These are phyloP conservation scores for Pestalotiopsis sp. DNA, from an alignment of 2,329 filamentous ascomycete genomes.

Conservation along the genomic window DNA sequence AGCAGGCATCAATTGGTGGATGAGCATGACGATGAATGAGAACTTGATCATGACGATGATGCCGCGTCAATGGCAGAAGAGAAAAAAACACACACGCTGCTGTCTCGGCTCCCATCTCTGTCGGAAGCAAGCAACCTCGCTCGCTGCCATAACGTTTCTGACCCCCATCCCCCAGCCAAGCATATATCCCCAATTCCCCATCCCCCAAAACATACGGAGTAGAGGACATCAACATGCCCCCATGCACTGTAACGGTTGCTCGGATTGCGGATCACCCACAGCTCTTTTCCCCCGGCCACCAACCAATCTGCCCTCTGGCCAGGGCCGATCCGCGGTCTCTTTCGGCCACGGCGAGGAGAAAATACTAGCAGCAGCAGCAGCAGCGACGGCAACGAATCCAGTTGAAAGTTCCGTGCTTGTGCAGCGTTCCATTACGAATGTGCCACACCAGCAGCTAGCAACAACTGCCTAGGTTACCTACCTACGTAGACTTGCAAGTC, in stretches of 20 bases:
- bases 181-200: too few species aligned
- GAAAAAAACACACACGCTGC: neutral
- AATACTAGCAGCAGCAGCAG: neutral
- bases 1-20: too few species aligned
- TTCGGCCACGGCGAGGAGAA: neutral
- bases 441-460: neutral
- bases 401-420: neutral
- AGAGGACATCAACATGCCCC: neutral
- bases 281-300: neutral
- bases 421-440: neutral
- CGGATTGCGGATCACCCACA: neutral
- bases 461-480: neutral
- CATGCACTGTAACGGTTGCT: neutral
- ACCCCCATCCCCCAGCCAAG: neutral
- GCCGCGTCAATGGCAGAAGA: neutral
- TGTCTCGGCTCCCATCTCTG: neutral
- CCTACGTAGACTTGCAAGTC: neutral
- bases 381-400: neutral
- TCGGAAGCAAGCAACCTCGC: neutral
- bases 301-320: neutral
- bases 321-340: neutral
- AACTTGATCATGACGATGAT: neutral
- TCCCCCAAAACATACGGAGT: neutral
- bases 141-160: neutral
- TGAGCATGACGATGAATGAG: neutral